These are phyloP conservation scores for Prinsepia uniflora DNA, from an alignment of 306 rosid genomes.

Conservation along the genomic window DNA sequence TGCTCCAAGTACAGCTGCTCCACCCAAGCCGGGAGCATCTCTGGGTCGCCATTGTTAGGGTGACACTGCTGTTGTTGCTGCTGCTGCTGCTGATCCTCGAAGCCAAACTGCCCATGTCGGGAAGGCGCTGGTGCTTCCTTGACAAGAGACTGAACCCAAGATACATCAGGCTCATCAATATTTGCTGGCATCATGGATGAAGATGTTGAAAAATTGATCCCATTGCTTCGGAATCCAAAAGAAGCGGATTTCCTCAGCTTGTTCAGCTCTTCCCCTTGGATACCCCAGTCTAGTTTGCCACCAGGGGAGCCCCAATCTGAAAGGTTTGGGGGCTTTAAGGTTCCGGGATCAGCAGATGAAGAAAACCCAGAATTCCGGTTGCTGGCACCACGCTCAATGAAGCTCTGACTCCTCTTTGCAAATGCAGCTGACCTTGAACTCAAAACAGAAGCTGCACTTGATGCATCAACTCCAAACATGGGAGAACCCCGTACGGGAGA, in stretches of 20 bases:
- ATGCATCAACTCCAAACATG: conserved; percentile 33
- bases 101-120: conserved; percentile 27
- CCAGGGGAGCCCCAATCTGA: conserved; percentile 70
- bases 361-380: conserved; percentile 46
- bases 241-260: conserved; percentile 70
- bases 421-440: conserved; percentile 56
- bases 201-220: conserved; percentile 24
- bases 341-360: conserved; percentile 33
- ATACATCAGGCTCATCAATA: conserved; percentile 51
- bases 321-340: conserved; percentile 32
- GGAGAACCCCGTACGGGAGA: conserved; percentile 51
- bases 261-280: conserved; percentile 55
- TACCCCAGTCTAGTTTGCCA: conserved; percentile 69
- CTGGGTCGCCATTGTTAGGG: conserved; percentile 36
- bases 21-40: conserved; percentile 48
- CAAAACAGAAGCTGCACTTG: conserved; percentile 35
- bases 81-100: conserved; percentile 39
- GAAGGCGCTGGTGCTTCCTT: conserved; percentile 45
- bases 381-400: conserved; percentile 43
- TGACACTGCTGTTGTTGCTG: conserved; percentile 45
- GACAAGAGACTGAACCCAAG: conserved; percentile 75
- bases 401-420: conserved; percentile 66
- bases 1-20: conserved; percentile 68
- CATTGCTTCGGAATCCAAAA: conserved; percentile 45
- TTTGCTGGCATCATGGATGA: conserved; percentile 22